A percentile compares a stretch with the other conserved stretches of the same genome.
Conservation (phyloP, 192 early-diverging fungal species). For the Entomortierella chlamydospora region DNA sequence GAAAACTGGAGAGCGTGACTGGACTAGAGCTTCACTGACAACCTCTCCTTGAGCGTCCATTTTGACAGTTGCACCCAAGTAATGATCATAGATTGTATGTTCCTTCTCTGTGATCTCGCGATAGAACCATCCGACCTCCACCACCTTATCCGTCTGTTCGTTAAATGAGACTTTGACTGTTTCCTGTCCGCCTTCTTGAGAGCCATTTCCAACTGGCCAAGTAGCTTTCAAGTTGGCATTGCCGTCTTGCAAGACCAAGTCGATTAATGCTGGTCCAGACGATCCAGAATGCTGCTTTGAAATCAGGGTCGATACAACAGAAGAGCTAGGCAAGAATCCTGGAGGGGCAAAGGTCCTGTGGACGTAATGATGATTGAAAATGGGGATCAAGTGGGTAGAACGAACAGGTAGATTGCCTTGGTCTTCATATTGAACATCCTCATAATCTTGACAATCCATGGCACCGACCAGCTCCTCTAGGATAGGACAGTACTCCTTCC, state of each 20-base stretch:
- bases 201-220: slow-evolving; percentile 25
- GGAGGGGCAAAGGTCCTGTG: slow-evolving; percentile 24
- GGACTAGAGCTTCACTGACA: slow-evolving; percentile 37
- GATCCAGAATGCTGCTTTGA: slow-evolving; percentile 25
- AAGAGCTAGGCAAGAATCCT: slow-evolving; percentile 25
- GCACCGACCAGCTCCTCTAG: slow-evolving; percentile 23
- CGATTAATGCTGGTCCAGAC: slow-evolving; percentile 36
- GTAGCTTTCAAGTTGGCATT: slow-evolving; percentile 23
- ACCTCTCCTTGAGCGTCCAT: slow-evolving; percentile 32
- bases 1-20: slow-evolving; percentile 44
- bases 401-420: slow-evolving; percentile 5
- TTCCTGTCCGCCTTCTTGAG: slow-evolving; percentile 1
- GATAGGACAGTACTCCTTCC: slow-evolving; percentile 29
- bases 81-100: slow-evolving; percentile 27
- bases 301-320: slow-evolving; percentile 18
- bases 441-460: slow-evolving; percentile 20
- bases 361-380: slow-evolving; percentile 32
- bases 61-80: slow-evolving; percentile 38
- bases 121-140: slow-evolving; percentile 51
- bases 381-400: slow-evolving; percentile 20
- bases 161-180: slow-evolving; percentile 21
- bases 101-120: slow-evolving; percentile 44
- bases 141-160: slow-evolving; percentile 33
- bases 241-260: slow-evolving; percentile 25
- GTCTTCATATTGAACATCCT: neutral